phyloP scores from a whole-genome alignment of 1,139 yeast genomes.

The Candida sojae region DNA sequence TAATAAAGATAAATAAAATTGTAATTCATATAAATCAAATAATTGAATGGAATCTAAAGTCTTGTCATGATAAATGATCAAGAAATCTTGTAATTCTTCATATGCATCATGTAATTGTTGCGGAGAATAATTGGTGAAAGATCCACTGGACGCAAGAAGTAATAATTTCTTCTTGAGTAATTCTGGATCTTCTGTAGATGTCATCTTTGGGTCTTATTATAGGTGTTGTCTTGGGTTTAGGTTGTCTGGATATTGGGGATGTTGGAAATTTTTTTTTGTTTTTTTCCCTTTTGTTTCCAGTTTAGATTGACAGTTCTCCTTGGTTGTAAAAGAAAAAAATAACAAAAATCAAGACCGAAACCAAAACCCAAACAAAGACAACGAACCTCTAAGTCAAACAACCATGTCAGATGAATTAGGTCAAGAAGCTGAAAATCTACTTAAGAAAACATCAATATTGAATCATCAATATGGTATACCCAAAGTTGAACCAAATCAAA shows the following conservation, averaged over 20 bases:
- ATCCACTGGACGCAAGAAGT: slow-evolving; percentile 30
- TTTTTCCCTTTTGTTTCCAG: background rate
- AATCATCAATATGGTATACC: slow-evolving; percentile 33
- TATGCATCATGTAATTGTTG: slow-evolving; percentile 32
- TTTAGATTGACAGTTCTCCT: background rate
- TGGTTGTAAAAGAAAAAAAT: background rate
- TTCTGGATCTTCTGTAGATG: slow-evolving; percentile 11
- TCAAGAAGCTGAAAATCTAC: slow-evolving; percentile 23
- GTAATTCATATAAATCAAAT: slow-evolving; percentile 66
- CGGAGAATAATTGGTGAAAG: slow-evolving; percentile 39
- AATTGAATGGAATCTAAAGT: slow-evolving; percentile 48
- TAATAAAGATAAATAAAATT: slow-evolving; percentile 65
- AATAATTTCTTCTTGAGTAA: slow-evolving; percentile 26
- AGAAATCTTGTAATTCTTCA: slow-evolving; percentile 32
- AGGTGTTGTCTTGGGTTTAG: too few relatives aligned
- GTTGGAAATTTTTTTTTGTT: background rate
- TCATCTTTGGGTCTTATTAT: background rate
- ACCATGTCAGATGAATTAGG: slow-evolving; percentile 21
- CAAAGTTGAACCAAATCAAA: slow-evolving; percentile 8
- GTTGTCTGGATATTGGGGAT: too few relatives aligned
- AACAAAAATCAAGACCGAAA: background rate
- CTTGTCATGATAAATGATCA: slow-evolving; percentile 27
- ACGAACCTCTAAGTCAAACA: background rate
- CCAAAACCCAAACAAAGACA: background rate
- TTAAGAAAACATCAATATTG: slow-evolving; percentile 23